Base-by-base conservation (phyloP, 2,329 filamentous ascomycete species). In the Leptosphaerulina australis region DNA sequence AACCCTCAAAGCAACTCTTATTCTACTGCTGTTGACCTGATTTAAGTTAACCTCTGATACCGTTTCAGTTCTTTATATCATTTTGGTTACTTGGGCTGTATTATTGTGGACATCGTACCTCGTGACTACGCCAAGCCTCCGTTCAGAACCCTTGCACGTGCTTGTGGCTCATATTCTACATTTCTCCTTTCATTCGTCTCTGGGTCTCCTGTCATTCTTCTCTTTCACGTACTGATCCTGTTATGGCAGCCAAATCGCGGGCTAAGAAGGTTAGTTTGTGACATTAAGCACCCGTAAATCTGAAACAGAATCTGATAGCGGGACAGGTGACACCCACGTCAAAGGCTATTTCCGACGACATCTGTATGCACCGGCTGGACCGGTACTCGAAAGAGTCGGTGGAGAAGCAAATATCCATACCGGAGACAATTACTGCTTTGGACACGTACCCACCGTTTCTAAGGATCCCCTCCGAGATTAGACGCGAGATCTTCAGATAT, bases 401-500 rank as follows among this genome's bases (percentile, higher is more conserved):
- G 25, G 62, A 64, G 26, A 71, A 70, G 49, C 67, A 71, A 48
- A 64, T 67, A 34, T 71, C 69, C 10, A 71, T 71, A 41, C 64
- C 70, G 6, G 69, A 71, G 40, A 70, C 68, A 11, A 70, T 71
- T 44, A 70, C 69, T 17, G 64, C 68, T 29, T 41, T 71, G 51
- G 67, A 71, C 55, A 67, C 66, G 35, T 70, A 64, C 40, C 70
- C 71, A 12, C 70, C 68, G 12, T 60, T 74, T 25, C 60, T 74
- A 11, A 66, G 69, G 31, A 69, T 74, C n/a, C 71, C 71, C 6
- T 67, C 67, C 15, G 71, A 74, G 39, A 69, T 74, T 31, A 64
- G 71, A 17, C 64, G 69, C 40, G 69, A 73, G 40, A 74, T 74
- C 38, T 64, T 72, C 46, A 61, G 67, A 62, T 70, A 72, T 56